Base-by-base conservation (phyloP, 805 yeast genomes). In the Hanseniaspora valbyensis region DNA sequence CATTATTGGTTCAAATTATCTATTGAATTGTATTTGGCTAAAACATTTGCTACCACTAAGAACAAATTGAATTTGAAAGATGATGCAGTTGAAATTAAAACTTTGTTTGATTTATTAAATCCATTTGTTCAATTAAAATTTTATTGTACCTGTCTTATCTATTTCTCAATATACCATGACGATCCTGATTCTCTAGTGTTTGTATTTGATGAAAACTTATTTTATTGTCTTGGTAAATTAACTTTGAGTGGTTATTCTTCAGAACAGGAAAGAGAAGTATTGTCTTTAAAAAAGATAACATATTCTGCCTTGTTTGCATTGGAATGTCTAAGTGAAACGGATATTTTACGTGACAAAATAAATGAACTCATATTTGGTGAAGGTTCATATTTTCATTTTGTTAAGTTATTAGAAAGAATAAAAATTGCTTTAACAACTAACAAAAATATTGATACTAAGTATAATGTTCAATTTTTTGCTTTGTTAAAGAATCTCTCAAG, bases 321-420 rank as follows among this genome's bases (percentile, higher is more conserved):
- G 48, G 83, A 83, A 54, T 76, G 80, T 54, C 76, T 85, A 5
- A 21, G 71, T 88, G 49, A 73, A 87, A 52, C 78, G 84, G n/a
- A n/a, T n/a, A n/a, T n/a, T n/a, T n/a, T n/a, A n/a, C n/a, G n/a
- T n/a, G n/a, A n/a, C n/a, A n/a, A n/a, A n/a, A n/a, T n/a, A n/a
- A n/a, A n/a, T n/a, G n/a, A n/a, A n/a, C n/a, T n/a, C 13, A 63
- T 88, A 55, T 86, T 90, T 19, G 96, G 92, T 10, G 86, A 86
- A 61, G 87, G 88, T 37, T 78, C 80, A 54, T 95, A 89, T 63
- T 96, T 96, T 1, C 66, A 78, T 10, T 60, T 89, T 34, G 84
- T 83, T 66, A 88, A 83, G 58, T 74, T 81, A 28, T 62, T 88
- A 26, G 74, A 89, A 51, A 70, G 71, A 39, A 76, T 86, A n/a